These are phyloP conservation scores for Draba incana DNA, from an alignment of 345 rosid genomes.

Conservation along the genomic window DNA sequence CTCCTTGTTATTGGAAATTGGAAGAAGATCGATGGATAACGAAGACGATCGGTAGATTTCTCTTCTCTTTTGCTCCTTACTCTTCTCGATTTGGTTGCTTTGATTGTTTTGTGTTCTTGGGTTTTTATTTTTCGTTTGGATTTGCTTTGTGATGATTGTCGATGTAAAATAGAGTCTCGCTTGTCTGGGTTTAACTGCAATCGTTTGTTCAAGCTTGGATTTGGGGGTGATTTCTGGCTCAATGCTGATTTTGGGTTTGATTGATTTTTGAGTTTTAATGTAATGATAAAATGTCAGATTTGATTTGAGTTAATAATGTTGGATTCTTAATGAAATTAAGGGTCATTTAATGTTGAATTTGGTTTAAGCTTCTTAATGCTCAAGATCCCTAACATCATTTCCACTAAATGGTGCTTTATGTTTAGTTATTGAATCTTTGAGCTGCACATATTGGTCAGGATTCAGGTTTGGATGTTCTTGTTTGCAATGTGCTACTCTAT, in stretches of 20 bases:
- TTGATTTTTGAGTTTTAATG: slow-evolving; percentile 23
- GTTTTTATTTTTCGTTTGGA: too few species aligned
- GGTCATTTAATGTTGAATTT: slow-evolving; percentile 14
- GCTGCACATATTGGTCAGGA: neutral
- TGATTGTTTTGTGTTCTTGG: too few species aligned
- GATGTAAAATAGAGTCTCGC: neutral
- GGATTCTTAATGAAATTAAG: neutral
- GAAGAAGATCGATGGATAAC: slow-evolving; percentile 48
- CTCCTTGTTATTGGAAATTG: neutral
- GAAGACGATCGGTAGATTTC: slow-evolving; percentile 43
- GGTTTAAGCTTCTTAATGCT: neutral
- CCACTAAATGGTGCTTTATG: neutral
- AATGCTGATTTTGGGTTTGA: slow-evolving; percentile 16
- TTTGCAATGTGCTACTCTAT: neutral
- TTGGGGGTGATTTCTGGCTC: neutral
- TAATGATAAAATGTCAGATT: slow-evolving; percentile 15
- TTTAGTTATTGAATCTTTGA: neutral
- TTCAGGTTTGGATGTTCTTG: neutral
- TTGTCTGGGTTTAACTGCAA: slow-evolving; percentile 14
- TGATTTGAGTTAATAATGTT: neutral
- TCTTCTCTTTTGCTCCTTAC: neutral
- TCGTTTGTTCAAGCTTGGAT: neutral
- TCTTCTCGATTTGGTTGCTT: slow-evolving; percentile 17
- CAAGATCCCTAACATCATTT: neutral
- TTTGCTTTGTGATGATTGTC: neutral